These are phyloP conservation scores for Mycena chlorophos DNA, from an alignment of 768 basidiomycete genomes.

Conservation along the genomic window DNA sequence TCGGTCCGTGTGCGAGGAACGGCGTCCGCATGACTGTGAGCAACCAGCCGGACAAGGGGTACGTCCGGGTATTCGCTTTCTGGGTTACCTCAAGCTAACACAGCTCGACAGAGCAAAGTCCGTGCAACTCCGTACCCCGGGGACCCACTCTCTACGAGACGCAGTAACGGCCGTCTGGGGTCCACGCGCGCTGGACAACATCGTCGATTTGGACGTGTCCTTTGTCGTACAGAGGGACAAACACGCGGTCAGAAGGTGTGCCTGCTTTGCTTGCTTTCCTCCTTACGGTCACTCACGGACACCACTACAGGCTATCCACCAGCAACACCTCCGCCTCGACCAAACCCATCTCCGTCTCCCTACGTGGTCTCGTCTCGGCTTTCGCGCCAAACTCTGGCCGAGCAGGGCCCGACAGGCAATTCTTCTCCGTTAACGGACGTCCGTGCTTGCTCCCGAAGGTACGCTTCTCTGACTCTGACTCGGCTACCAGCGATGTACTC, in stretches of 20 bases:
- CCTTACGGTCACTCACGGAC: not conserved
- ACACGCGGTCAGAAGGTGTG: slow-evolving; percentile 39
- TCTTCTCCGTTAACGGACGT: slow-evolving; percentile 88
- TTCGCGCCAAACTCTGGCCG: slow-evolving; percentile 76
- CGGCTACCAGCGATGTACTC: not conserved
- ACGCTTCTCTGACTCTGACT: not conserved
- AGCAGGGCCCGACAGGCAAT: slow-evolving; percentile 81
- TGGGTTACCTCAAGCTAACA: not conserved
- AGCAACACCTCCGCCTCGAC: slow-evolving; percentile 19
- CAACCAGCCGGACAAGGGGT: slow-evolving; percentile 75
- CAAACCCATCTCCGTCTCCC: slow-evolving; percentile 45
- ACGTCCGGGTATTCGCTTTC: slow-evolving; percentile 26
- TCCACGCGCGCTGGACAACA: slow-evolving; percentile 69
- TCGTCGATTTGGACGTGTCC: slow-evolving; percentile 69
- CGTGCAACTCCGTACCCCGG: slow-evolving; percentile 72
- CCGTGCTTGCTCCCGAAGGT: slow-evolving; percentile 83
- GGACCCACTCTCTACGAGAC: slow-evolving; percentile 57
- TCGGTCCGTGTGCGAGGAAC: slow-evolving; percentile 78
- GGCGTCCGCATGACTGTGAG: slow-evolving; percentile 75
- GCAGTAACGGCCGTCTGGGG: slow-evolving; percentile 84
- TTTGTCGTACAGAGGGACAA: slow-evolving; percentile 73
- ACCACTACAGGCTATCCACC: slow-evolving; percentile 3
- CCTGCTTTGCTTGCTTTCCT: not conserved
- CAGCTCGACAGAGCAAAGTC: slow-evolving; percentile 54
- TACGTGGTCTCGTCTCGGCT: slow-evolving; percentile 83